phyloP scores from a whole-genome alignment of 1,139 yeast species.

The Kurtzmaniella natalensis region DNA sequence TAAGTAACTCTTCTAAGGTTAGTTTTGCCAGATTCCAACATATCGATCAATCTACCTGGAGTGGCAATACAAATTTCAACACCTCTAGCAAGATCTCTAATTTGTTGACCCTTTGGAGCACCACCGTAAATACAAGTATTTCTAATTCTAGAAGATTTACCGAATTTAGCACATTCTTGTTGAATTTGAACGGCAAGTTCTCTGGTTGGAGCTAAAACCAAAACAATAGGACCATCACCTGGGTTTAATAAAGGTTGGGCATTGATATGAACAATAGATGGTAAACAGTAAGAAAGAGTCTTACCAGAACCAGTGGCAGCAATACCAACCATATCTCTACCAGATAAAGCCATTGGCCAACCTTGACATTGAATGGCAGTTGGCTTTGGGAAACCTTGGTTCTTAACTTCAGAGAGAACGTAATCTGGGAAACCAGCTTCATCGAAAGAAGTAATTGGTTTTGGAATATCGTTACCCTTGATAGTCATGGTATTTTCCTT shows the following conservation, averaged over 20 bases:
- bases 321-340: conserved; percentile 98
- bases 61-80: conserved; percentile 94
- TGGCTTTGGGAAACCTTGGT: conserved; percentile 90
- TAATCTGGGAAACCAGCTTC: conserved; percentile 97
- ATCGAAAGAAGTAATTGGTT: conserved; percentile 88
- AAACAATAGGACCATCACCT: conserved; percentile 96
- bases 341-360: conserved; percentile 99
- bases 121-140: conserved; percentile 99
- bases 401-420: conserved; percentile 82
- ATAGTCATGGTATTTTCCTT: conserved; percentile 81
- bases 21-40: conserved; percentile 93
- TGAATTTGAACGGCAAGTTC: conserved; percentile 98
- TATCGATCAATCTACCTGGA: conserved; percentile 97
- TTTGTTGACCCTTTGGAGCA: conserved; percentile 97
- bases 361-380: conserved; percentile 98
- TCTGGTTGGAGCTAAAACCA: conserved; percentile 97
- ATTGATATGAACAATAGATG: conserved; percentile 94
- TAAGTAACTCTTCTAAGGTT: conserved; percentile 95
- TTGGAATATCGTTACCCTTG: conserved; percentile 81
- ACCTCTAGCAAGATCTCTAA: conserved; percentile 92
- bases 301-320: conserved; percentile 99
- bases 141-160: conserved; percentile 86
- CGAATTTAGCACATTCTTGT: conserved; percentile 92
- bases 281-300: conserved; percentile 93
- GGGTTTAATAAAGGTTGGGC: conserved; percentile 91